Evolutionary conservation across 2,329 filamentous ascomycete species (phyloP), one percentile per base, ranked within the genome.

Genomic region (Huntiella moniliformis): DNA sequence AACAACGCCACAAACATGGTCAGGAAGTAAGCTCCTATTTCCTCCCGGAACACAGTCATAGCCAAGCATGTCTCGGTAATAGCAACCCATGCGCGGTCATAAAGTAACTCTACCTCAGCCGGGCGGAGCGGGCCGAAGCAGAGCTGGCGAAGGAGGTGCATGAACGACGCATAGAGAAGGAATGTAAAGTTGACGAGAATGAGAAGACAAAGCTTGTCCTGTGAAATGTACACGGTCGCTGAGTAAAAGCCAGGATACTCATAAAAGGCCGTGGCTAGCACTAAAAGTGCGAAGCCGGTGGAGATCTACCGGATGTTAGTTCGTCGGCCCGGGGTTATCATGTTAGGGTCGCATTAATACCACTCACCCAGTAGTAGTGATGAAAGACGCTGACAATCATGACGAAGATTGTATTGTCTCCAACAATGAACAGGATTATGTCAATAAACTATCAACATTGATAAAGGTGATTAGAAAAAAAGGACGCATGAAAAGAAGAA

Each of bases 181-280:
- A 96, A 77, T 49, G 84, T 76, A 54, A 96, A 73, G 60, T 98
- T 98, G 57, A 88, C 83, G 55, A 98, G 70, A 52, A 94, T 87
- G 83, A 91, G 47, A 45, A 96, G 68, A 59, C 88, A 96, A 55
- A 92, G 79, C 66, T 91, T 96, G 63, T 86, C 95, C 63, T 96
- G 88, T 36, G 87, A 84, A 43, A 98, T 76, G 63, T 96, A 94
- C 42, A 98, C 91, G 65, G 86, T 91, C 53, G 91, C 87, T 46
- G 88, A 92, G 66, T 98, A 98, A 70, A 96, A 98, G 64, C 98
- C 98, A 52, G 91, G 80, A 53, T 91, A 77, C 65, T 96, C 84
- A 58, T 91, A 82, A 63, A 96, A 88, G 51, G 91, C 88, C 58
- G 87, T 91, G 49, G 93, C 64, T 50, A 95, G 71, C 50, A 94